Base-by-base conservation (phyloP, 1,139 yeast genomes). In the Candida sp. region DNA sequence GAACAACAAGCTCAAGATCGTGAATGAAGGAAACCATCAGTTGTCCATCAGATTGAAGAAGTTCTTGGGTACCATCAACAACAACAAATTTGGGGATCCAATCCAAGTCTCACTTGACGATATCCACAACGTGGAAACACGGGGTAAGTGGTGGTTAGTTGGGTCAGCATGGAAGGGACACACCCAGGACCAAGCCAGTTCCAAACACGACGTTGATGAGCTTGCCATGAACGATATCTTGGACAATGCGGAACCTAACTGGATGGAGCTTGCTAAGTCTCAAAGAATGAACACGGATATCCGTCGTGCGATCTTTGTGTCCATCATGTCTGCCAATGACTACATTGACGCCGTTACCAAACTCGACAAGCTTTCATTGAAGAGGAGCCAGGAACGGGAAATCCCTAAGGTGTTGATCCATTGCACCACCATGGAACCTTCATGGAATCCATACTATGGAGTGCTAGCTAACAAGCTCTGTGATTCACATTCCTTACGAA, bases 61-160 rank as follows among this genome's bases (percentile, higher is more conserved):
- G 64, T 81, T 80, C 49, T 67, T 93, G 35, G 87, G 88, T 11
- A 62, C 81, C 0, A 68, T 81, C 27, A 71, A 74, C 34, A 66
- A 78, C 28, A 72, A 76, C 35, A 75, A 78, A 46, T 69, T 73
- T 42, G 73, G 75, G 38, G 99, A 94, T 49, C 90, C 99, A 1
- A 77, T 96, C 32, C 92, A 90, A 59, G 98, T 94, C 1, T 76
- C 91, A 2, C 73, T 96, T 33, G 86, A 84, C 46, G 99, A 96
- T 70, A 92, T 96, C 52, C 84, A 83, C 47, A 84, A 83, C 55
- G 80, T 90, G 30, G 90, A 86, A 9, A 82, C 86, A 0, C 82
- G 85, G 56, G 99, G 99, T 50, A 94, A 93, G 68, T 96, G 99
- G 99, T 96, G 99, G 99, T 77, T 94, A 42, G 93, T 96, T 35